These are phyloP conservation scores for Chrysosphaeria jannelii DNA, from an alignment of 2,329 filamentous ascomycete genomes.

Conservation along the genomic window DNA sequence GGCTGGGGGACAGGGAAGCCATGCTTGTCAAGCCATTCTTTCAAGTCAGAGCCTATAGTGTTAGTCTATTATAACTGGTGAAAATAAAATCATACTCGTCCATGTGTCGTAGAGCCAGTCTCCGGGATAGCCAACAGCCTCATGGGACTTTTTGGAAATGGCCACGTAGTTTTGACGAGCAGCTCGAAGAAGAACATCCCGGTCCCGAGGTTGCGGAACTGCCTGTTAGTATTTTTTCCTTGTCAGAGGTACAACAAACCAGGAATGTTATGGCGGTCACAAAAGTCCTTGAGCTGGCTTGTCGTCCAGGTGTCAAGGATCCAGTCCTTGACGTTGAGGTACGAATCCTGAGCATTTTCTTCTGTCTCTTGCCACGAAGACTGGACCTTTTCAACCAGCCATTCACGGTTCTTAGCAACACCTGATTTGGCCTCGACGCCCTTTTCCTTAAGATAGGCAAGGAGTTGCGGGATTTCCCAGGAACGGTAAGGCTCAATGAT, in stretches of 20 bases:
- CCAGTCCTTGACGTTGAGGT: conserved; percentile 54
- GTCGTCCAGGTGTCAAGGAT: conserved; percentile 89
- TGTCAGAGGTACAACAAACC: too few relatives aligned
- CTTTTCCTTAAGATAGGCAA: conserved; percentile 35
- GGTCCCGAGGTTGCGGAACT: conserved; percentile 60
- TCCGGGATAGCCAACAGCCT: conserved; percentile 65
- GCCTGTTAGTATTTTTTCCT: too few relatives aligned
- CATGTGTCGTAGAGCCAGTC: conserved; percentile 82
- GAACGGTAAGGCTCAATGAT: conserved; percentile 44
- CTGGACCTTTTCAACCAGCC: conserved; percentile 38
- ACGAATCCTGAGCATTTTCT: conserved; percentile 43
- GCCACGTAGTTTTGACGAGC: conserved; percentile 57
- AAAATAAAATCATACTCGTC: conserved; percentile 18
- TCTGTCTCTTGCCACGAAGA: conserved; percentile 49
- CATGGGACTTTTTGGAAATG: conserved; percentile 40
- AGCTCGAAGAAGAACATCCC: conserved; percentile 52
- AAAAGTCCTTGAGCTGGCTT: conserved; percentile 76
- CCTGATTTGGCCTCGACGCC: conserved; percentile 31
- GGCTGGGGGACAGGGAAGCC: conserved; percentile 71
- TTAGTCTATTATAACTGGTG: background rate
- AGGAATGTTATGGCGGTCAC: conserved; percentile 64
- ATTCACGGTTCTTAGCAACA: conserved; percentile 13
- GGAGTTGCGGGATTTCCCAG: conserved; percentile 44
- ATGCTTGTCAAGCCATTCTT: conserved; percentile 72
- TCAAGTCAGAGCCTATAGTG: conserved; percentile 47